Evolutionary conservation across 2,329 filamentous ascomycete genomes (phyloP).

Genomic region (Drechslerella coelobrocha): DNA sequence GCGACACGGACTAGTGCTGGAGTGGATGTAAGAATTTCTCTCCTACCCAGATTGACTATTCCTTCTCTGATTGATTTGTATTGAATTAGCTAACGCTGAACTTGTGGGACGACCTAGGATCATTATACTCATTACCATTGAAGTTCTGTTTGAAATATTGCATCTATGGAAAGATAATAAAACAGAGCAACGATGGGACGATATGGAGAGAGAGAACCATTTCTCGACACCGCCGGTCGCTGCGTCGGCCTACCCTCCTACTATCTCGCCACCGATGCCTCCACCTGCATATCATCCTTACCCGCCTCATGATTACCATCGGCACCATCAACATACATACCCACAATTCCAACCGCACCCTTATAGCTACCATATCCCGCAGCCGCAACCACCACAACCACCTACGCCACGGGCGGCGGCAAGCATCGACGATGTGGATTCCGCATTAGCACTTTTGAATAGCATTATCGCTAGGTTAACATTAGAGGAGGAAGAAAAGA

Average conservation of each 20-base stretch:
- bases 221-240: slow-evolving; percentile 22
- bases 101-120: slow-evolving; percentile 64
- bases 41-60: background rate
- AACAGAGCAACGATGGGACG: slow-evolving; percentile 59
- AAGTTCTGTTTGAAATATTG: slow-evolving; percentile 85
- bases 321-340: slow-evolving; percentile 33
- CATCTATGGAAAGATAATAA: slow-evolving; percentile 71
- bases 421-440: slow-evolving; percentile 33
- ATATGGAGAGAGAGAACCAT: slow-evolving; percentile 30
- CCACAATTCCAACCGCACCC: slow-evolving; percentile 5
- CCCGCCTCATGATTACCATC: slow-evolving; percentile 13
- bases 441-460: slow-evolving; percentile 20
- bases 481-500: slow-evolving; percentile 21
- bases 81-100: background rate
- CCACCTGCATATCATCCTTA: background rate
- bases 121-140: slow-evolving; percentile 88
- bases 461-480: slow-evolving; percentile 26
- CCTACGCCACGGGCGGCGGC: background rate
- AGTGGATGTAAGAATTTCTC: slow-evolving; percentile 70
- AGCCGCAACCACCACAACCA: background rate
- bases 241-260: background rate
- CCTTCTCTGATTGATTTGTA: background rate
- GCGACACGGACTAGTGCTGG: slow-evolving; percentile 83
- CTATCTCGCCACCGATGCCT: background rate
- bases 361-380: background rate